Conservation (phyloP, 129 eudicot genomes). For the Heracleum sosnowskyi region DNA sequence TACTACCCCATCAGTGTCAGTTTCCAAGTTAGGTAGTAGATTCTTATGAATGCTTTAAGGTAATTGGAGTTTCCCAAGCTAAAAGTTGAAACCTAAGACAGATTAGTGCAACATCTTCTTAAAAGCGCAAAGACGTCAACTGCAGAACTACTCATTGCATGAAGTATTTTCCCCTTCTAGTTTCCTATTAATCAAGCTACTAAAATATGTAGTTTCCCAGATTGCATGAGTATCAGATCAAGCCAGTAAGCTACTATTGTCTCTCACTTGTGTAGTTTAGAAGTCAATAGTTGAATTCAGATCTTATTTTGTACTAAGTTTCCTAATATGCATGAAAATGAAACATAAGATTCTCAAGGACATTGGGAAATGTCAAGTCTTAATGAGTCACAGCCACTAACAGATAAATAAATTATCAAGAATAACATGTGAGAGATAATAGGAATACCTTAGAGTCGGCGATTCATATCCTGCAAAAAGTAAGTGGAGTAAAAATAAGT, state of each 20-base stretch:
- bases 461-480: slow-evolving; percentile 44
- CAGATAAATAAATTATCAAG: not conserved
- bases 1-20: not conserved
- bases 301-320: not conserved
- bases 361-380: not conserved
- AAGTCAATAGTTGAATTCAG: not conserved
- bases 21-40: not conserved
- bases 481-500: not conserved
- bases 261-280: not conserved
- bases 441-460: slow-evolving; percentile 39
- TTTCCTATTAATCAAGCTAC: not conserved
- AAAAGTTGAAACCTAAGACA: not conserved
- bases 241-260: not conserved
- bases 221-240: not conserved
- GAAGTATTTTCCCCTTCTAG: not conserved
- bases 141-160: not conserved
- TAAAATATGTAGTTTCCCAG: not conserved
- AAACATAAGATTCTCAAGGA: not conserved
- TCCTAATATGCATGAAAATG: too few relatives aligned
- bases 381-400: not conserved
- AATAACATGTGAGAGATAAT: not conserved
- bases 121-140: not conserved
- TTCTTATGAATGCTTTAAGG: not conserved
- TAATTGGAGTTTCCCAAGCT: not conserved
- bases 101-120: not conserved